Evolutionary conservation across 1,284 basidiomycete species (phyloP), one percentile per base, ranked within the genome.

Genomic region (Marasmius oreades): DNA sequence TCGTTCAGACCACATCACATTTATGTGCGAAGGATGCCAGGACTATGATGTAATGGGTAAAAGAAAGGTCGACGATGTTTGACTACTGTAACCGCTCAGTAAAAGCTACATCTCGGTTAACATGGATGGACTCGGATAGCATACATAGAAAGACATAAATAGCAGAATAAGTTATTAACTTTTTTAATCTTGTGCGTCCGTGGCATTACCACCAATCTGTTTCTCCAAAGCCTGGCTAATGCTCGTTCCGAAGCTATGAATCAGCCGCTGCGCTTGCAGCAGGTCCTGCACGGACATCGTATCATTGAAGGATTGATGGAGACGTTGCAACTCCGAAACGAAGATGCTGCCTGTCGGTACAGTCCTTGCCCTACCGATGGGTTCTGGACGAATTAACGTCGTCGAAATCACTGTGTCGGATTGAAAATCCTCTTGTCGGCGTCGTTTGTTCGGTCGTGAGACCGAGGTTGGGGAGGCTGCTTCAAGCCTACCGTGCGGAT

Each of bases 1-100:
- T 16, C 16, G 31, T 42, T 20, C 24, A 83, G 82, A 83, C 64
- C 81, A 84, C 63, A 81, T 84, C 54, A 78, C 81, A 0, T 84
- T 85, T 63, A 77, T 74, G 28, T 72, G 84, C n/a, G 83, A 86
- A 66, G 84, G 82, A 3, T 77, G 77, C 61, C 67, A 73, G 53
- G 75, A 71, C 11, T 84, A 78, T 61, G 77, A 78, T 77, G 10
- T 74, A 31, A 62, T 45, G 66, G 67, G 28, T 71, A 56, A 51
- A 26, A 5, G 28, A 10, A 10, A 5, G 5, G 28, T 31, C 10
- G 4, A 10, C n/a, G n/a, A n/a, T n/a, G n/a, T n/a, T n/a, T n/a
- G n/a, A n/a, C n/a, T n/a, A n/a, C n/a, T n/a, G n/a, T n/a, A n/a
- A n/a, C n/a, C n/a, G n/a, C n/a, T n/a, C n/a, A n/a, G n/a, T n/a